A percentile compares a stretch with the other conserved stretches of the same genome.
Evolutionary conservation across 148 eudicot species (phyloP).

Genomic region (Beta vulgaris): DNA sequence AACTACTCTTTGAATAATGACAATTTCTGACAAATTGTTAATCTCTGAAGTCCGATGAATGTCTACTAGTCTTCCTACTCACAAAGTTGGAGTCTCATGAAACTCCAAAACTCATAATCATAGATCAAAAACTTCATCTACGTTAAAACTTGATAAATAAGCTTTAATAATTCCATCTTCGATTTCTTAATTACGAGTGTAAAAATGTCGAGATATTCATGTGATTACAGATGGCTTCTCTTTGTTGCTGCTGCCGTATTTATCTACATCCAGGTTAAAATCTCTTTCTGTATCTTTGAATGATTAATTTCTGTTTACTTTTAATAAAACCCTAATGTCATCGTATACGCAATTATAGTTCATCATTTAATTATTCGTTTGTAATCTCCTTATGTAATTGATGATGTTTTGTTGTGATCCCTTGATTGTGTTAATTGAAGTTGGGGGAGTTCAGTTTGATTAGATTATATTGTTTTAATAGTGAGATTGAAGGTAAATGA

Average conservation of each 20-base stretch:
- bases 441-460: neutral
- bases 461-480: neutral
- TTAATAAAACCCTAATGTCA: constrained; percentile 11
- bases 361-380: neutral
- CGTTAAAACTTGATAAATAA: constrained; percentile 7
- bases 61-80: neutral
- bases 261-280: constrained; percentile 75
- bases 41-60: too few species aligned
- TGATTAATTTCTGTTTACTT: neutral
- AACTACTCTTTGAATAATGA: too few species aligned
- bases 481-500: neutral
- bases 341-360: neutral
- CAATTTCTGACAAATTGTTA: too few species aligned
- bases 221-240: constrained; percentile 77
- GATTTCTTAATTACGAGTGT: too few species aligned
- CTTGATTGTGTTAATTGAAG: neutral
- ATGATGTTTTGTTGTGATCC: neutral
- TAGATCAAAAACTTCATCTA: neutral
- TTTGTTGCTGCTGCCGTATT: constrained; percentile 62
- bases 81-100: neutral
- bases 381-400: neutral
- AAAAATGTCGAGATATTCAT: constrained; percentile 43
- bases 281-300: neutral
- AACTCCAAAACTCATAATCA: neutral
- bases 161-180: constrained; percentile 2